These are phyloP conservation scores for Xerocomus brunneocitrinus DNA, from an alignment of 768 basidiomycete genomes.

Conservation along the genomic window DNA sequence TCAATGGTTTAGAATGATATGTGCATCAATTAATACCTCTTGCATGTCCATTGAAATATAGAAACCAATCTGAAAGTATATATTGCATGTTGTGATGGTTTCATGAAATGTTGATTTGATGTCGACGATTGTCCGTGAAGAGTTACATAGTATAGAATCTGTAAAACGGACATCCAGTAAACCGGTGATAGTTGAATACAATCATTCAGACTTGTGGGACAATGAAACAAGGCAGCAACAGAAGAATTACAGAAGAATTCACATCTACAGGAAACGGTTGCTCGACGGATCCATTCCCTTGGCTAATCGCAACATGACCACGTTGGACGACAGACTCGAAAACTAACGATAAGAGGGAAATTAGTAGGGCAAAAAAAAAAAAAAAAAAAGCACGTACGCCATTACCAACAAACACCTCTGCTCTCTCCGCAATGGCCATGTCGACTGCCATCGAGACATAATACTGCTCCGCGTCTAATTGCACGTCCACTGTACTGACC, in stretches of 20 bases:
- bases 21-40: too few relatives aligned
- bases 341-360: slow-evolving; percentile 24
- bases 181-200: too few relatives aligned
- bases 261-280: slow-evolving; percentile 39
- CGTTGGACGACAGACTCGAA: slow-evolving; percentile 48
- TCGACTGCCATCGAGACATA: slow-evolving; percentile 52
- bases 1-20: too few relatives aligned
- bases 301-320: slow-evolving; percentile 44
- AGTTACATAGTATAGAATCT: too few relatives aligned
- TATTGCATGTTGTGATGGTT: too few relatives aligned
- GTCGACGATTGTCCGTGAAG: too few relatives aligned
- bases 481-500: slow-evolving; percentile 38
- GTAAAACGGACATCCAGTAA: too few relatives aligned
- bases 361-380: background rate
- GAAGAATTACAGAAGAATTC: background rate
- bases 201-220: background rate
- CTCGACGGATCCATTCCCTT: slow-evolving; percentile 36
- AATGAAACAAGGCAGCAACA: background rate
- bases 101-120: too few relatives aligned
- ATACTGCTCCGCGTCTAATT: slow-evolving; percentile 42
- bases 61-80: too few relatives aligned
- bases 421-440: slow-evolving; percentile 55
- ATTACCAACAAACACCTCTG: slow-evolving; percentile 59
- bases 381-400: slow-evolving; percentile 38
- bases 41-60: too few relatives aligned